Percentiles rank a stretch among this genome's conserved stretches.
Conservation (phyloP, 257 asterid genomes). For the Plantago ovata region DNA sequence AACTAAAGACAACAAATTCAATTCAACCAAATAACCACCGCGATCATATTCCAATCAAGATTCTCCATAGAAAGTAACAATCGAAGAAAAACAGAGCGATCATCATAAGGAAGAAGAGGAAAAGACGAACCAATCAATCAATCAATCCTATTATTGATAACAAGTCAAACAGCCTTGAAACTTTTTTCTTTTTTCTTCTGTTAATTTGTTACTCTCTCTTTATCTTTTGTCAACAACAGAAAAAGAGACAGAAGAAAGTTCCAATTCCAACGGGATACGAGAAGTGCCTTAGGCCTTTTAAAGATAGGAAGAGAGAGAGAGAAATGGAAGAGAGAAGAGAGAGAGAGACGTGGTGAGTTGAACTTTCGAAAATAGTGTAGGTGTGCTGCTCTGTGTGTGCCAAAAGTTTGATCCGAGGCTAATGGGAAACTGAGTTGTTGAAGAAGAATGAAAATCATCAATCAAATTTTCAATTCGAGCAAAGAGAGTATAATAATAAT, state of each 20-base stretch:
- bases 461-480: conserved; percentile 9
- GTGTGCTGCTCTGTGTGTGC: not conserved
- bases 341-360: conserved; percentile 11
- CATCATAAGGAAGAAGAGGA: too few relatives aligned
- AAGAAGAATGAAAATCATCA: not conserved
- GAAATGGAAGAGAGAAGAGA: too few relatives aligned
- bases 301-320: conserved; percentile 17
- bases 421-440: conserved; percentile 18
- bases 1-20: too few relatives aligned
- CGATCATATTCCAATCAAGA: too few relatives aligned
- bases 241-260: conserved; percentile 19
- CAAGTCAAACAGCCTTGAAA: too few relatives aligned
- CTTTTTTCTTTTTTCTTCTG: not conserved
- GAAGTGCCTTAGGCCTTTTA: conserved; percentile 17
- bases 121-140: too few relatives aligned
- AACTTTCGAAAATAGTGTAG: not conserved
- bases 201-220: conserved; percentile 11
- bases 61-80: too few relatives aligned
- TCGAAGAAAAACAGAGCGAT: too few relatives aligned
- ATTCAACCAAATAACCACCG: too few relatives aligned
- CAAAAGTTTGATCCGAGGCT: conserved; percentile 28
- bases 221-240: conserved; percentile 16
- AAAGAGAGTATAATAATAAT: not conserved
- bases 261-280: conserved; percentile 21
- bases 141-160: too few relatives aligned